Percentiles rank a stretch among this genome's conserved stretches.
These are phyloP conservation scores for Lactarius evosmus DNA, from an alignment of 768 basidiomycete genomes.

Conservation along the genomic window DNA sequence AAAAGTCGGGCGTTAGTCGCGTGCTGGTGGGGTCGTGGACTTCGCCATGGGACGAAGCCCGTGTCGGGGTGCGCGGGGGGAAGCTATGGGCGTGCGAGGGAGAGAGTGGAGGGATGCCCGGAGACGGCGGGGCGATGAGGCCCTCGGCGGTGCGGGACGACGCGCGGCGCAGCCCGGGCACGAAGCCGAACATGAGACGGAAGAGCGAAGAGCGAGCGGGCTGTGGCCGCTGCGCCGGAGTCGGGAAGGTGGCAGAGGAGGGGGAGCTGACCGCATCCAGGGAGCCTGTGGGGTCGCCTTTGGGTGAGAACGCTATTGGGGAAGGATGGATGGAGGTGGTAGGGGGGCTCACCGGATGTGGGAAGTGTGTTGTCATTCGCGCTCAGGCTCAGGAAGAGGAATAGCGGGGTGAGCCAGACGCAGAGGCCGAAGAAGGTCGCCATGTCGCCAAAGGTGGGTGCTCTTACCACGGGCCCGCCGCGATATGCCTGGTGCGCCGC, in stretches of 20 bases:
- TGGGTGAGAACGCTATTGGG: constrained; percentile 29
- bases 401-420: constrained; percentile 88
- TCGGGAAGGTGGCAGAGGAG: constrained; percentile 28
- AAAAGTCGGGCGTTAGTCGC: constrained; percentile 28
- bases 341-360: constrained; percentile 34
- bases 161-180: constrained; percentile 43
- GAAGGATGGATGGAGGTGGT: constrained; percentile 22
- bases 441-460: constrained; percentile 58
- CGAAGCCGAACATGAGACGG: constrained; percentile 54
- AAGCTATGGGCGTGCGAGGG: constrained; percentile 28
- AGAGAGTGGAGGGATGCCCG: constrained; percentile 30
- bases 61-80: constrained; percentile 25
- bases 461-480: constrained; percentile 40
- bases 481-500: constrained; percentile 35
- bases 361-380: constrained; percentile 97
- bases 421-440: constrained; percentile 82
- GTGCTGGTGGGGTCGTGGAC: constrained; percentile 21
- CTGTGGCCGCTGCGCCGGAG: constrained; percentile 34
- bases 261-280: neutral
- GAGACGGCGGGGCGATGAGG: constrained; percentile 63
- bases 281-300: neutral
- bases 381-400: constrained; percentile 91
- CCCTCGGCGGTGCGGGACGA: constrained; percentile 57
- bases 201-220: constrained; percentile 59
- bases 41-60: constrained; percentile 23